A percentile compares a stretch with the other conserved stretches of the same genome.
Evolutionary conservation across 1,139 yeast genomes (phyloP).

Genomic region (Geotrichum restrictum): DNA sequence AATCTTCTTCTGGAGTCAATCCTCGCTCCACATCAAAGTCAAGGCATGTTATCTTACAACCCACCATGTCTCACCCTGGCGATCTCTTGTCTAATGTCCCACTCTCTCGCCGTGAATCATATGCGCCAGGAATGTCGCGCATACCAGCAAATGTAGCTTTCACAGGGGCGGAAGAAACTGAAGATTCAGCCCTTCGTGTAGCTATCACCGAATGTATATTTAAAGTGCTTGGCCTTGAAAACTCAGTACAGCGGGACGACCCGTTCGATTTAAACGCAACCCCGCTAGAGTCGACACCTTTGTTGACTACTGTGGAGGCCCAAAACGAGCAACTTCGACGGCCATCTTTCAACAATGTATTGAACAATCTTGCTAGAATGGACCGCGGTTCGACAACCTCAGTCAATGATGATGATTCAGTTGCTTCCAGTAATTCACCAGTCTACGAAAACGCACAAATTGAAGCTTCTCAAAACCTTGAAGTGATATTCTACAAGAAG

Average conservation of each 20-base stretch:
- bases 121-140: conserved; percentile 2
- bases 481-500: conserved; percentile 52
- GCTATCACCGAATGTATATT: conserved; percentile 77
- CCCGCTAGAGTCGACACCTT: conserved; percentile 15
- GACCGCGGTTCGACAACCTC: conserved; percentile 11
- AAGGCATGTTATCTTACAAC: conserved; percentile 61
- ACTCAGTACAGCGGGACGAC: conserved; percentile 28
- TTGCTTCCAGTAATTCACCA: conserved; percentile 19
- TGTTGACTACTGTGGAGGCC: conserved; percentile 17
- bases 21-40: conserved; percentile 38
- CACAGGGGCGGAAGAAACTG: conserved; percentile 69
- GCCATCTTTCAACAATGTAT: conserved; percentile 18
- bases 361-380: conserved; percentile 16
- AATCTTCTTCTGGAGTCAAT: not conserved
- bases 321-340: conserved; percentile 4
- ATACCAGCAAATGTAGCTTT: conserved; percentile 33
- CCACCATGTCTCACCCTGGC: conserved; percentile 70
- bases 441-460: conserved; percentile 49
- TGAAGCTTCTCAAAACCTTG: conserved; percentile 62
- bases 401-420: conserved; percentile 16
- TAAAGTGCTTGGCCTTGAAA: conserved; percentile 63
- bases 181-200: conserved; percentile 62
- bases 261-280: not conserved
- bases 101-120: conserved; percentile 45
- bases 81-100: conserved; percentile 82